Evolutionary conservation across 2,329 filamentous ascomycete genomes (phyloP), one percentile per base, ranked within the genome.

Genomic region (Pyrenophora tritici-repentis): DNA sequence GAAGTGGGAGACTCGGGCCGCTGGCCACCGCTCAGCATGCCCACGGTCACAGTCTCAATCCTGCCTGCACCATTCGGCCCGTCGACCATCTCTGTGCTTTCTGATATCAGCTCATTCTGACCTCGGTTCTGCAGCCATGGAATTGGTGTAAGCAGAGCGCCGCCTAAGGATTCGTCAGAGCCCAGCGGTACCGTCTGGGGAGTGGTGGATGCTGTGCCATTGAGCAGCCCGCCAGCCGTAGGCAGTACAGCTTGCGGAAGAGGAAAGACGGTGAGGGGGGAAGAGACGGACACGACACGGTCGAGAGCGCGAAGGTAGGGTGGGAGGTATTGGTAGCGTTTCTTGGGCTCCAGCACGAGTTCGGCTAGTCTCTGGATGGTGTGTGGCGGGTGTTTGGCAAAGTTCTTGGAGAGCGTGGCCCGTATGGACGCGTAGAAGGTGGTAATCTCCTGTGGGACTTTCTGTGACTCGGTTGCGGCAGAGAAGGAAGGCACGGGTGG

Each of bases 291-390:
- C 18, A 97, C 86, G 17, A 96, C 88, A 49, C 94, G 87, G 71
- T 97, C 91, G 41, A 97, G 83, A 2, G 94, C 94, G 63, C 94
- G 89, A 9, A 99, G 84, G 72, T 94, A 99, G 9, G 91, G 83
- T 1, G 90, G 85, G 2, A 97, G 81, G 45, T 86, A 88, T 55
- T 83, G 85, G 77, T 97, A 97, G 74, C 96, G 89, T 47, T 82
- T 81, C 53, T 80, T 87, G 1, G 94, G 94, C 20, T 81, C 76
- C 31, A 96, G 79, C 4, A 96, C 79, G 24, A 97, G 86, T 78
- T 99, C 94, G 17, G 91, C 86, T 17, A 99, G 83, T 33, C 94
- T 88, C 75, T 99, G 94, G 55, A 97, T 83, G 3, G 94, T 97
- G 72, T 97, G 91, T 0, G 94, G 94, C 1, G 94, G 93, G 62